phyloP scores from a whole-genome alignment of 2,329 filamentous ascomycete species.

The Ophiostoma fasciatum region DNA sequence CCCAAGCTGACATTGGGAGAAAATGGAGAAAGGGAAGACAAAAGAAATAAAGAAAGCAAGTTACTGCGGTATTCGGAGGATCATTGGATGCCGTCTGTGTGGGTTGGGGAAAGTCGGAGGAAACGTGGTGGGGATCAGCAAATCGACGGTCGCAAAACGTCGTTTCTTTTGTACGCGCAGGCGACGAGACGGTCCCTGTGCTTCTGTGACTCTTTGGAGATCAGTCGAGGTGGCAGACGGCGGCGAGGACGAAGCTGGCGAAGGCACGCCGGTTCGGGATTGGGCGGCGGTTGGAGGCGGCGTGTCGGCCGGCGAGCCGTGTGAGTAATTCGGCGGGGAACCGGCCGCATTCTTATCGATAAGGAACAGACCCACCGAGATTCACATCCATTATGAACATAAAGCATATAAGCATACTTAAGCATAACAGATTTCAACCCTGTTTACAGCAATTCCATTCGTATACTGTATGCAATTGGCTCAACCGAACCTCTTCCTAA shows the following conservation, averaged over 20 bases:
- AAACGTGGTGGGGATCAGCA: neutral
- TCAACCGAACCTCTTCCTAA: no score
- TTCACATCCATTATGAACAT: no score
- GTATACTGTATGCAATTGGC: neutral
- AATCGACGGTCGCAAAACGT: neutral
- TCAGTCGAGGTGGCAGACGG: no score
- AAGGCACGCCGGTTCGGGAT: neutral
- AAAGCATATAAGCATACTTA: no score
- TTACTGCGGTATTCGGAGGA: slow-evolving; percentile 16
- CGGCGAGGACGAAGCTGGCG: neutral
- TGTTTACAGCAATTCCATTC: neutral
- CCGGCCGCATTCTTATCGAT: slow-evolving; percentile 1
- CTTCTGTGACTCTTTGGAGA: no score
- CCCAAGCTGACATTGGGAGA: neutral
- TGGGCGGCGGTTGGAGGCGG: neutral
- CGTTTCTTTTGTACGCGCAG: no score
- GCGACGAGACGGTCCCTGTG: no score
- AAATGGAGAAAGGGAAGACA: neutral
- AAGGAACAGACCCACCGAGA: neutral
- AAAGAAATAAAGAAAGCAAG: neutral
- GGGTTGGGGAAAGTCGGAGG: neutral
- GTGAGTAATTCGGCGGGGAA: slow-evolving; percentile 4
- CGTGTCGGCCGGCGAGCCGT: neutral
- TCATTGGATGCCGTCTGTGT: slow-evolving; percentile 14
- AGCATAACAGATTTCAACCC: no score